Percentiles rank a stretch among this genome's conserved stretches.
These are phyloP conservation scores for Chaetomiaceae sp. DNA, from an alignment of 2,329 filamentous ascomycete species.

Conservation along the genomic window DNA sequence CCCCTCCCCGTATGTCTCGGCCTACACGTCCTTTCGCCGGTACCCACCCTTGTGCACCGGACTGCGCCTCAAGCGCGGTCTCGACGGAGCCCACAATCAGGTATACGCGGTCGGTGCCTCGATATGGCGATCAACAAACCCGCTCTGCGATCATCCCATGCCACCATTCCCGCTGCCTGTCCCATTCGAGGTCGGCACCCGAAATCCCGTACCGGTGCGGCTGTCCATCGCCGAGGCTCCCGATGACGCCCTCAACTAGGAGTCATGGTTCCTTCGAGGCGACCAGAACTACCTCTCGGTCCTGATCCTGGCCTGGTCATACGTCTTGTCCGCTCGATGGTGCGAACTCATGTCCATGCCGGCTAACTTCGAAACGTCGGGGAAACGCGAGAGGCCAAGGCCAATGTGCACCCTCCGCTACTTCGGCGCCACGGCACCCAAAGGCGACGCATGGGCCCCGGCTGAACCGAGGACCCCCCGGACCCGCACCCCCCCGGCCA, in stretches of 20 bases:
- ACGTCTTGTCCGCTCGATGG: not conserved
- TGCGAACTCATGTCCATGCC: not conserved
- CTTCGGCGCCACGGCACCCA: not conserved
- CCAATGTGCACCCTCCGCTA: not conserved
- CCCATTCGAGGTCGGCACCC: not conserved
- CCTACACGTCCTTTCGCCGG: not conserved
- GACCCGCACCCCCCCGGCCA: too few relatives aligned
- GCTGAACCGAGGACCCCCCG: too few relatives aligned
- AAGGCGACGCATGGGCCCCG: not conserved
- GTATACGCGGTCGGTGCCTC: not conserved
- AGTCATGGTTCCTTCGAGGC: not conserved
- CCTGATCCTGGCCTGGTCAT: not conserved
- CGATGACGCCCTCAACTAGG: not conserved
- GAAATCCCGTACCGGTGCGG: not conserved
- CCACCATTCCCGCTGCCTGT: not conserved
- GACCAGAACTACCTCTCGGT: not conserved
- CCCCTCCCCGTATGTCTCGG: not conserved
- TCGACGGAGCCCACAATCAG: not conserved
- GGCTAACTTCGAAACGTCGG: too few relatives aligned
- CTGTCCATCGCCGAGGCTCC: not conserved
- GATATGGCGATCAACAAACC: not conserved
- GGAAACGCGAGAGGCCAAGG: too few relatives aligned
- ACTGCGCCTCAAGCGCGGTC: not conserved
- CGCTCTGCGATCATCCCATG: not conserved
- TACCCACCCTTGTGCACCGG: not conserved